Evolutionary conservation across 352 stramenopile species (phyloP).

Genomic region (Phytophthora sp.): DNA sequence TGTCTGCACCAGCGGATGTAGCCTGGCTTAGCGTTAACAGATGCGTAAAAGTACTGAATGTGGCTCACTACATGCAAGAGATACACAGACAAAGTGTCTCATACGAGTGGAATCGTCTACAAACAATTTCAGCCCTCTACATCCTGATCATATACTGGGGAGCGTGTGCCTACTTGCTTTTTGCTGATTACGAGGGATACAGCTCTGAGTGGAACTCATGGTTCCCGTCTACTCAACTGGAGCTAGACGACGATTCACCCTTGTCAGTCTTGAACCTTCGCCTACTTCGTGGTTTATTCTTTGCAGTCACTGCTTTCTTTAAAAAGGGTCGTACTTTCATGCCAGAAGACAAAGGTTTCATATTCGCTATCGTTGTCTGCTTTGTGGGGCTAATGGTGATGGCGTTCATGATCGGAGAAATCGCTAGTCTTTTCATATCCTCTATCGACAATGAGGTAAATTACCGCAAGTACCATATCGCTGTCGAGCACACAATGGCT

Average conservation of each 20-base stretch:
- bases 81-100: constrained; percentile 51
- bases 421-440: constrained; percentile 72
- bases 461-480: constrained; percentile 72
- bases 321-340: constrained; percentile 60
- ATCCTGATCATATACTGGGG: constrained; percentile 59
- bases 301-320: constrained; percentile 60
- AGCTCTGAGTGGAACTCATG: constrained; percentile 59
- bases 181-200: constrained; percentile 48
- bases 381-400: constrained; percentile 60
- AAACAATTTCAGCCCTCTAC: constrained; percentile 50
- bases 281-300: constrained; percentile 60
- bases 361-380: constrained; percentile 63
- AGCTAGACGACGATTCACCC: constrained; percentile 32
- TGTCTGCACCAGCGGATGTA: constrained; percentile 1
- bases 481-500: constrained; percentile 51
- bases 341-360: constrained; percentile 33
- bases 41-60: constrained; percentile 62
- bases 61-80: constrained; percentile 60
- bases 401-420: constrained; percentile 77
- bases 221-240: constrained; percentile 42
- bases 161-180: constrained; percentile 48
- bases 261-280: constrained; percentile 42
- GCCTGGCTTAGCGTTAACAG: constrained; percentile 52
- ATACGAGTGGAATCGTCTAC: constrained; percentile 47
- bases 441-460: constrained; percentile 67